Evolutionary conservation across 2,329 filamentous ascomycete species (phyloP).

Genomic region (Penicillium brasilianum): DNA sequence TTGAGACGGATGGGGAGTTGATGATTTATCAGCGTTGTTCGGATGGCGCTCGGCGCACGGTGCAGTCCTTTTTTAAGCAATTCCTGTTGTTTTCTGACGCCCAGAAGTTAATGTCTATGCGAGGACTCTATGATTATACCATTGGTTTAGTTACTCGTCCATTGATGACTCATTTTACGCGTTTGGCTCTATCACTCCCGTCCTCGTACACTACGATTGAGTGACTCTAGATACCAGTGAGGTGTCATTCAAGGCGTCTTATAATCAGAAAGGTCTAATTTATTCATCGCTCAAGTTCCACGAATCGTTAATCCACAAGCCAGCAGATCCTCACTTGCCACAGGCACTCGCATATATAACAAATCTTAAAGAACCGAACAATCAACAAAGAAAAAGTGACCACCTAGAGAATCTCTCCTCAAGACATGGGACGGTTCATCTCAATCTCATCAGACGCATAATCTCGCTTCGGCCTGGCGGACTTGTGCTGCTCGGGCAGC

Average conservation of each 20-base stretch:
- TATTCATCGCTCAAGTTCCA: background rate
- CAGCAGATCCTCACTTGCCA: slow-evolving; percentile 1
- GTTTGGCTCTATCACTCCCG: background rate
- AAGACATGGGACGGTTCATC: slow-evolving; percentile 11
- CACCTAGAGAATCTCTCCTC: background rate
- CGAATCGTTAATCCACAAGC: background rate
- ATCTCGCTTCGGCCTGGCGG: slow-evolving; percentile 12
- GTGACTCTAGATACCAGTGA: background rate
- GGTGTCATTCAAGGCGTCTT: background rate
- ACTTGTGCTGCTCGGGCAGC: slow-evolving; percentile 33
- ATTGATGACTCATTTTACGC: background rate
- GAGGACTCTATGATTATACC: background rate
- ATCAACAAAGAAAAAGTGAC: background rate
- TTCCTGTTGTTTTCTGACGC: background rate
- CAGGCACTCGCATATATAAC: background rate
- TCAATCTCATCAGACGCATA: slow-evolving; percentile 21
- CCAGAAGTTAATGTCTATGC: background rate
- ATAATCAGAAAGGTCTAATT: slow-evolving; percentile 7
- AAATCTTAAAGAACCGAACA: background rate
- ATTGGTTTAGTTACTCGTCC: background rate
- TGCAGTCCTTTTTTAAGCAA: background rate
- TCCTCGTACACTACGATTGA: background rate
- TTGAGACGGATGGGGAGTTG: background rate
- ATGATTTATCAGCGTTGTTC: slow-evolving; percentile 4
- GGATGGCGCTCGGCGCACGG: background rate